Evolutionary conservation across 495 filamentous ascomycete genomes (phyloP).

Genomic region (Tuber umbilicatum): DNA sequence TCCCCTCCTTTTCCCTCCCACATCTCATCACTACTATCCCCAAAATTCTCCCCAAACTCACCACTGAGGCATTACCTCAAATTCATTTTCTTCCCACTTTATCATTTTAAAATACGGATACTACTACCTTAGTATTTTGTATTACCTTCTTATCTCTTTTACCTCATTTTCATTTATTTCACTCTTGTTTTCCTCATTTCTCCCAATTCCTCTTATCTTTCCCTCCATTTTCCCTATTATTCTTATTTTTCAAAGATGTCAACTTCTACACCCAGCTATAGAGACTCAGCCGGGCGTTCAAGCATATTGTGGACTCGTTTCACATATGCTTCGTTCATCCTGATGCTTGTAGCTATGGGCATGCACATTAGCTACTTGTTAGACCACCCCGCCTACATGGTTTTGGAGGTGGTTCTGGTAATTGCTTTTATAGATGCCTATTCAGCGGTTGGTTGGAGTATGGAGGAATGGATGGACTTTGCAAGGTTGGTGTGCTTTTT

Average conservation of each 20-base stretch:
- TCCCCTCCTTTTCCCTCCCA: background rate
- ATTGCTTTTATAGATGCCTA: background rate
- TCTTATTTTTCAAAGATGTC: background rate
- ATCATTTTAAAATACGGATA: background rate
- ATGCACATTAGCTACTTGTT: background rate
- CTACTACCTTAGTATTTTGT: background rate
- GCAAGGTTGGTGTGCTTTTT: background rate
- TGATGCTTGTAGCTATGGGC: background rate
- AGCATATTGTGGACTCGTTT: background rate
- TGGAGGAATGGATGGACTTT: background rate
- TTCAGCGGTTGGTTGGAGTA: background rate
- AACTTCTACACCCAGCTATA: background rate
- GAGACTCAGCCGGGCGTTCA: background rate
- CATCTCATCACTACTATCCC: background rate
- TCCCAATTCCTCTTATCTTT: background rate
- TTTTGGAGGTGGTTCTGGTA: background rate
- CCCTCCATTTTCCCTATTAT: background rate
- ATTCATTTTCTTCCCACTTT: background rate
- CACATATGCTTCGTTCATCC: background rate
- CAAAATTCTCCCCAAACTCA: background rate
- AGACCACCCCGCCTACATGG: background rate
- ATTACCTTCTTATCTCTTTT: background rate
- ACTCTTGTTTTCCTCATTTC: background rate
- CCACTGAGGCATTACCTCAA: background rate
- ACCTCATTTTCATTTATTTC: background rate